Evolutionary conservation across 2,329 filamentous ascomycete genomes (phyloP), one percentile per base, ranked within the genome.

Genomic region (Fusarium algeriense): DNA sequence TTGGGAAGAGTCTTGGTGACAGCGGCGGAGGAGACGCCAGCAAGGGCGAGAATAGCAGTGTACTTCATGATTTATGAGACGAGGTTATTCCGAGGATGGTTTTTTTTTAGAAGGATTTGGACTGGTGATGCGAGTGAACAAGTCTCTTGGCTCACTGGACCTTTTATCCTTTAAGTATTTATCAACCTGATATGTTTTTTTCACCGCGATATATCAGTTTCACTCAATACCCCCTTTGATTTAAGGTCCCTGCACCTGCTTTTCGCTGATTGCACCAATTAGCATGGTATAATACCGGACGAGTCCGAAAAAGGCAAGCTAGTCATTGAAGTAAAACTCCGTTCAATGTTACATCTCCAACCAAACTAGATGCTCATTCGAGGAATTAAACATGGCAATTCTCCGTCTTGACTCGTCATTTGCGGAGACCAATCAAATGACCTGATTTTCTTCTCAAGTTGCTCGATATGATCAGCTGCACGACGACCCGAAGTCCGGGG

Each of bases 1-100:
- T 71, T 68, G 26, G 70, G 70, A n/a, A 73, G 67, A 54, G 70
- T 73, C 54, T 60, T 73, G 28, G 70, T 73, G 40, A 71, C 70
- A 46, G 70, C 70, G 28, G 70, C 70, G 3, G 70, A 73, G 11
- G 62, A 63, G 14, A 72, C 54, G 55, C 70, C 62, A 54, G 58
- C 62, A n/a, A 73, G 62, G 58, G 69, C 70, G 48, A 73, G 49
- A 48, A 73, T 48, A 13, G 66, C 43, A n/a, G 55, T 59, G 58
- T 67, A 73, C 70, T 73, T 73, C 70, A 73, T 73, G 58, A 26
- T 65, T 59, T 11, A 26, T 14, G 32, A 12, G 17, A 28, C 44
- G 30, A 60, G 28, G 32, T 5, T 50, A 17, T 50, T 6, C 15
- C 12, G 28, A 13, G 30, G 30, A 23, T 65, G 30, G 4, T 23